phyloP scores from a whole-genome alignment of 805 yeast genomes.

The Saturnispora besseyi region DNA sequence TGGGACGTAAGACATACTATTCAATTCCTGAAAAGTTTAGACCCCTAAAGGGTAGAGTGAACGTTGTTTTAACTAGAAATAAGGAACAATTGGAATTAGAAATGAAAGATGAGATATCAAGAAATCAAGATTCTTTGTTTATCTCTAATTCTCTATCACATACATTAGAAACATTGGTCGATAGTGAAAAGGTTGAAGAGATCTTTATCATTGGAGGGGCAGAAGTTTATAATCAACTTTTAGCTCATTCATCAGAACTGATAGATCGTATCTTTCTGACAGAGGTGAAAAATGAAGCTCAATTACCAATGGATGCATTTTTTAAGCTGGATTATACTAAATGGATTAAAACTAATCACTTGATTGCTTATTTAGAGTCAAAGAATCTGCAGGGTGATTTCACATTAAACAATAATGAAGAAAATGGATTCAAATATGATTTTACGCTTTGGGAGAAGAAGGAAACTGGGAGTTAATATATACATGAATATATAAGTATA shows the following conservation, averaged over 20 bases:
- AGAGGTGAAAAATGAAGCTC: conserved; percentile 39
- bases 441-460: conserved; percentile 51
- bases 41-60: conserved; percentile 69
- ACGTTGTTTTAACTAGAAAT: conserved; percentile 63
- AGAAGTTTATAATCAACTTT: conserved; percentile 58
- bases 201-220: conserved; percentile 91
- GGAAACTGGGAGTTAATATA: not conserved
- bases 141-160: conserved; percentile 35
- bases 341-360: conserved; percentile 34
- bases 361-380: conserved; percentile 33
- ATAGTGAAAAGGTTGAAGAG: conserved; percentile 35
- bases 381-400: conserved; percentile 25
- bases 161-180: conserved; percentile 31
- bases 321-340: conserved; percentile 33
- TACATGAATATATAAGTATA: not conserved
- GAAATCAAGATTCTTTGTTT: conserved; percentile 13
- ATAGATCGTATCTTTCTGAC: conserved; percentile 60
- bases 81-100: conserved; percentile 17
- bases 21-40: conserved; percentile 79
- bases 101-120: conserved; percentile 21
- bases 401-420: conserved; percentile 25
- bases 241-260: conserved; percentile 17
- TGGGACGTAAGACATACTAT: conserved; percentile 97
- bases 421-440: conserved; percentile 41
- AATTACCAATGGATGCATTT: conserved; percentile 62